Conservation (phyloP, 2,329 filamentous ascomycete species). For the Ceratocystis lukuohia region DNA sequence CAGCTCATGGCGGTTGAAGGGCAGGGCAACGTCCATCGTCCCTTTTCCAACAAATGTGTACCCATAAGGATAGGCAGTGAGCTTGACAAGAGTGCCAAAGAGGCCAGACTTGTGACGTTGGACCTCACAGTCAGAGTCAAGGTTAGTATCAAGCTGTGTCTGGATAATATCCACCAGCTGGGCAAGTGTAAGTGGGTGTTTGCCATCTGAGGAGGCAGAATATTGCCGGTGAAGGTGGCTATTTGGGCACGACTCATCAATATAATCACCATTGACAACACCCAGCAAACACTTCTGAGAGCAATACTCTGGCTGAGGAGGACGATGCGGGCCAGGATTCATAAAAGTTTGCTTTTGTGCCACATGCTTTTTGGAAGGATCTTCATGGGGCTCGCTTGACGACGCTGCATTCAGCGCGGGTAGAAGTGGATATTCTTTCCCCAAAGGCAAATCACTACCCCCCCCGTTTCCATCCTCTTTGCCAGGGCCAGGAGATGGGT, state of each 20-base stretch:
- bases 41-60: background rate
- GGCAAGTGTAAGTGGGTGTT: background rate
- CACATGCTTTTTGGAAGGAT: background rate
- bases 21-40: background rate
- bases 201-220: background rate
- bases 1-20: background rate
- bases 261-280: background rate
- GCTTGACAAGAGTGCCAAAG: background rate
- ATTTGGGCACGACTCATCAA: background rate
- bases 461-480: background rate
- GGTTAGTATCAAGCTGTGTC: background rate
- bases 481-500: background rate
- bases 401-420: background rate
- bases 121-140: background rate
- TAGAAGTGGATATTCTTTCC: background rate
- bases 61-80: background rate
- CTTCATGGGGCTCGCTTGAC: background rate
- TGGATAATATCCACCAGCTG: background rate
- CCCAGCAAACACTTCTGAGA: background rate
- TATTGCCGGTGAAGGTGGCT: background rate
- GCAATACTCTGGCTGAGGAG: background rate
- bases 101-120: background rate
- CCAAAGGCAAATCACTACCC: background rate
- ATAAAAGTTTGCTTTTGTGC: too few species aligned
- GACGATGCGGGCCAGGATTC: background rate